Percentiles rank a stretch among this genome's conserved stretches.
phyloP scores from a whole-genome alignment of 169 alveolate species.

The Blepharisma undulans region DNA sequence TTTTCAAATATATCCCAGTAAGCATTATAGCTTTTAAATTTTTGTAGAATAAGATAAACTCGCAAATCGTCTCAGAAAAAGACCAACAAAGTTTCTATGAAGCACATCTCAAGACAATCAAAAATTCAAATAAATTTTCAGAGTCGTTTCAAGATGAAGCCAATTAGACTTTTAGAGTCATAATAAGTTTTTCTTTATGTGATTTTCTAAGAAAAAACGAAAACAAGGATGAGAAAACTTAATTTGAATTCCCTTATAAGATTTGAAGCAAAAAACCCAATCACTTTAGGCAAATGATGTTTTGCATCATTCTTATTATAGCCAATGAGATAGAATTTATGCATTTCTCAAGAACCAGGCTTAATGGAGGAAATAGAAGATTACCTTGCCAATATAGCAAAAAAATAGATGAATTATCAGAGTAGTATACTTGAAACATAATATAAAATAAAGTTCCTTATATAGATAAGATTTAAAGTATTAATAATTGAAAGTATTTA shows the following conservation, averaged over 20 bases:
- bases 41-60: constrained; percentile 55
- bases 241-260: constrained; percentile 90
- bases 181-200: constrained; percentile 98
- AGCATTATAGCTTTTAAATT: constrained; percentile 60
- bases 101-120: constrained; percentile 50
- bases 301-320: constrained; percentile 96
- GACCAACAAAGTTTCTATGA: constrained; percentile 22
- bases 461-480: constrained; percentile 91
- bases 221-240: constrained; percentile 90
- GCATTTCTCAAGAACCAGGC: no score
- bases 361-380: no score
- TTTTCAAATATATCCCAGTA: constrained; percentile 58
- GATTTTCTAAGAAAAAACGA: constrained; percentile 87
- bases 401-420: no score
- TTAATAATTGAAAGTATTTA: constrained; percentile 93
- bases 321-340: no score
- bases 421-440: constrained; percentile 93
- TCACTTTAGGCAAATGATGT: constrained; percentile 93
- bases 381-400: no score
- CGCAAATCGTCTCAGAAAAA: constrained; percentile 42
- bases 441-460: constrained; percentile 89
- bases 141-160: constrained; percentile 79
- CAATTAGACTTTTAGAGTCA: constrained; percentile 93
- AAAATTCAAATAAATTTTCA: constrained; percentile 80
- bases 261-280: constrained; percentile 71